A percentile compares a stretch with the other conserved stretches of the same genome.
phyloP scores from a whole-genome alignment of 2,329 filamentous ascomycete species.

The Claviceps paspali region DNA sequence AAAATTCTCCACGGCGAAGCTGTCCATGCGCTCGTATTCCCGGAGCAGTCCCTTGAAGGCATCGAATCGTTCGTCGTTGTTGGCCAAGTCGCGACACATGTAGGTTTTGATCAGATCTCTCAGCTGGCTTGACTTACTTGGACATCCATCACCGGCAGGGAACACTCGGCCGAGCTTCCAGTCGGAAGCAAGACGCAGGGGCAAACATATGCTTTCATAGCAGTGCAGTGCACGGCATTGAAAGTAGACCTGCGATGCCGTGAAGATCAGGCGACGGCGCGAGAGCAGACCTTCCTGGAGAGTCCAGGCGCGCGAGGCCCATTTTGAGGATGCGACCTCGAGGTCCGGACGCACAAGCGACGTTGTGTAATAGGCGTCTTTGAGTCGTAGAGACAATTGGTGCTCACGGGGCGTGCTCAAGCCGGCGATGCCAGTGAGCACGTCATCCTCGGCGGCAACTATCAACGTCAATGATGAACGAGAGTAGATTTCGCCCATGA shows the following conservation, averaged over 20 bases:
- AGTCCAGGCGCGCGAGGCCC: constrained; percentile 21
- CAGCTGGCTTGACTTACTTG: constrained; percentile 12
- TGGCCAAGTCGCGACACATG: constrained; percentile 15
- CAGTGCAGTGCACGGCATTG: constrained; percentile 23
- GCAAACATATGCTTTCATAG: constrained; percentile 20
- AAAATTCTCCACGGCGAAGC: constrained; percentile 14
- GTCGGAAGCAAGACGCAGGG: constrained; percentile 16
- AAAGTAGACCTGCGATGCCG: constrained; percentile 22
- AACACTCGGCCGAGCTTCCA: constrained; percentile 20
- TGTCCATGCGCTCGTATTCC: constrained; percentile 14
- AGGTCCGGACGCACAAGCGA: constrained; percentile 20
- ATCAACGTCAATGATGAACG: constrained; percentile 20
- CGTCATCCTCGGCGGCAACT: constrained; percentile 17
- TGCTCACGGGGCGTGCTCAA: constrained; percentile 18
- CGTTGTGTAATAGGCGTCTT: constrained; percentile 19
- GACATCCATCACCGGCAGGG: constrained; percentile 8
- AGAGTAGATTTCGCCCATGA: constrained; percentile 20
- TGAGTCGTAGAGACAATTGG: constrained; percentile 20
- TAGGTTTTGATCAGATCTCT: constrained; percentile 17
- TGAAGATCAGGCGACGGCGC: constrained; percentile 21
- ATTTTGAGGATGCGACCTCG: constrained; percentile 19
- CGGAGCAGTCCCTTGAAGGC: constrained; percentile 19
- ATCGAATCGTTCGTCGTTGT: constrained; percentile 17
- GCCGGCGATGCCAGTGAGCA: constrained; percentile 19
- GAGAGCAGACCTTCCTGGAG: constrained; percentile 22